phyloP scores from a whole-genome alignment of 352 stramenopile species.

The Globisporangium nagaii region DNA sequence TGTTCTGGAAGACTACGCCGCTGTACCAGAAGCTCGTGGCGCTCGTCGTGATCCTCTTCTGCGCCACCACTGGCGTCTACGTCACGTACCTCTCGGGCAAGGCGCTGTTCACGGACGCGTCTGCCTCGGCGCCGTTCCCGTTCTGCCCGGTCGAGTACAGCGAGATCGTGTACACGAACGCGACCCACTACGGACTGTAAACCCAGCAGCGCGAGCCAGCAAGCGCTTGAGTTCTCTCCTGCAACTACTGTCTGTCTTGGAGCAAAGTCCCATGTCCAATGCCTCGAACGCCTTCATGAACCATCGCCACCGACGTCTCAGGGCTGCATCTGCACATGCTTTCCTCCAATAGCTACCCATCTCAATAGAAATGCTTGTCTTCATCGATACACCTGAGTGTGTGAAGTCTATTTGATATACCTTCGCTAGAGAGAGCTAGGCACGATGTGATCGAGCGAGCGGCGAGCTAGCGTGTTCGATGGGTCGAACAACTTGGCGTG shows the following conservation, averaged over 20 bases:
- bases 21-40: slow-evolving; percentile 13
- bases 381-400: too few relatives aligned
- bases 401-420: too few relatives aligned
- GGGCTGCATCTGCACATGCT: background rate
- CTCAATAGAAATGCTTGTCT: too few relatives aligned
- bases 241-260: background rate
- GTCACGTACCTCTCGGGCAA: slow-evolving; percentile 26
- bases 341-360: too few relatives aligned
- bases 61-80: slow-evolving; percentile 13
- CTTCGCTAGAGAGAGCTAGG: too few relatives aligned
- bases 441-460: too few relatives aligned
- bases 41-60: slow-evolving; percentile 17
- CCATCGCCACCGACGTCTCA: too few relatives aligned
- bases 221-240: too few relatives aligned
- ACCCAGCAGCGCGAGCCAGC: background rate
- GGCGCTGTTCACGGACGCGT: slow-evolving; percentile 15
- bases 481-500: background rate
- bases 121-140: slow-evolving; percentile 8
- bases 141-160: slow-evolving; percentile 22
- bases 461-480: too few relatives aligned
- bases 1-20: slow-evolving; percentile 15
- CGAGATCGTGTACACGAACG: slow-evolving; percentile 25
- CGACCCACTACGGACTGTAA: slow-evolving; percentile 17
- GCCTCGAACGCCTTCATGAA: too few relatives aligned
- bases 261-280: slow-evolving; percentile 4